Conservation (phyloP, 345 rosid genomes). For the Luvunga scandens region DNA sequence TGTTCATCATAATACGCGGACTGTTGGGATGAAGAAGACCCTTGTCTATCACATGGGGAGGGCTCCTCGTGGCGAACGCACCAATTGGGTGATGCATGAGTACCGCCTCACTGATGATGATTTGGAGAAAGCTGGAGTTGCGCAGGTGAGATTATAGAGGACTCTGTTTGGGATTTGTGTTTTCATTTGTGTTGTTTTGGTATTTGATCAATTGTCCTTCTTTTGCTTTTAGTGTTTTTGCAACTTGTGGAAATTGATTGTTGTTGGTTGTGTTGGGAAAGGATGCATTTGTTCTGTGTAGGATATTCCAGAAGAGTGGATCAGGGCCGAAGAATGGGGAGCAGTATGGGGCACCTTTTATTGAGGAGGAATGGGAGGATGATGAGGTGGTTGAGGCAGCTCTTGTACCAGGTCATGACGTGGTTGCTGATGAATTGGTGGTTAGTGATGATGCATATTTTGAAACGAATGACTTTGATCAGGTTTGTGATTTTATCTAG, state of each 20-base stretch:
- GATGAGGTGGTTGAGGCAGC: conserved; percentile 40
- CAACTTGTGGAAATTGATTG: conserved; percentile 8
- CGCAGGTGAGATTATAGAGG: conserved; percentile 50
- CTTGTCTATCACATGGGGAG: conserved; percentile 87
- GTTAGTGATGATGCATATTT: conserved; percentile 45
- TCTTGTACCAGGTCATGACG: conserved; percentile 46
- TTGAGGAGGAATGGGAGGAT: conserved; percentile 95
- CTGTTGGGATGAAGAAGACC: conserved; percentile 96
- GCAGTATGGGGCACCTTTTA: conserved; percentile 91
- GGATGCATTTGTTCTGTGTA: conserved; percentile 87
- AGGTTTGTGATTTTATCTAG: conserved; percentile 43
- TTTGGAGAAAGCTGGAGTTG: conserved; percentile 49
- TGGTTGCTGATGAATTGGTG: conserved; percentile 36
- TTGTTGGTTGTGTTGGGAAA: conserved; percentile 31
- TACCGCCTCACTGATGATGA: conserved; percentile 69
- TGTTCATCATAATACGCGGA: conserved; percentile 36
- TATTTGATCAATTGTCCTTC: neutral
- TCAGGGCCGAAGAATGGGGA: conserved; percentile 97
- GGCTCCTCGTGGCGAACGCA: conserved; percentile 82
- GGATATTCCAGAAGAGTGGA: conserved; percentile 94
- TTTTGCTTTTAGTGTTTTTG: neutral
- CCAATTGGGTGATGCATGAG: conserved; percentile 99
- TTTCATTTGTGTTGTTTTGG: neutral
- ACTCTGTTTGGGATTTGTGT: neutral
- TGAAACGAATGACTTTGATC: conserved; percentile 50